Conservation (phyloP, 139 green algal species). For the Micractinium sp. region DNA sequence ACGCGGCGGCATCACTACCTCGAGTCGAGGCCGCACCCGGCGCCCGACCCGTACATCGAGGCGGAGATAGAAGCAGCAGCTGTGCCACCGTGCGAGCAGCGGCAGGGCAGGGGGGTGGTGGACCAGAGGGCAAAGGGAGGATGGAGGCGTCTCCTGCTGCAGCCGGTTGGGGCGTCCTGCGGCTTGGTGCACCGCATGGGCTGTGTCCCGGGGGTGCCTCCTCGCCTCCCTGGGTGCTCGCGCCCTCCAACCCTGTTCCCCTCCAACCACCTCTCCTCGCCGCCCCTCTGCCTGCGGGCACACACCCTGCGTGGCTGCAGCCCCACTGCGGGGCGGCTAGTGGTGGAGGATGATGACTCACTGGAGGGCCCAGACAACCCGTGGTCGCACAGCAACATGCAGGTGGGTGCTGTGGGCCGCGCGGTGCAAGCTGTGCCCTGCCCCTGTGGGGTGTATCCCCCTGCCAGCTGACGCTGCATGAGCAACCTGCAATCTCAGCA, state of each 20-base stretch:
- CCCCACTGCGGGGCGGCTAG: not conserved
- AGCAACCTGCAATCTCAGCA: not conserved
- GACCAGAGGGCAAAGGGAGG: too few species aligned
- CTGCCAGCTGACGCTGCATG: not conserved
- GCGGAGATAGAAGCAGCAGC: constrained; percentile 10
- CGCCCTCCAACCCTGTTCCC: too few species aligned
- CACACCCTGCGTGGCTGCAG: not conserved
- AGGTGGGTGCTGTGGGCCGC: too few species aligned
- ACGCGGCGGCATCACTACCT: not conserved
- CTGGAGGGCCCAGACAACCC: constrained; percentile 1
- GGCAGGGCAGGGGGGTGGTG: too few species aligned
- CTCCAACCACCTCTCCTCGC: too few species aligned
- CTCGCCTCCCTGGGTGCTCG: too few species aligned
- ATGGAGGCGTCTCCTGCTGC: too few species aligned
- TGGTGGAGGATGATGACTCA: not conserved
- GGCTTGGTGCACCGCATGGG: too few species aligned
- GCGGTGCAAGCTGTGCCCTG: not conserved
- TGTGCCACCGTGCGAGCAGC: not conserved
- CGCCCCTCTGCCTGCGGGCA: too few species aligned
- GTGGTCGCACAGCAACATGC: not conserved
- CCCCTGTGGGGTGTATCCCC: not conserved
- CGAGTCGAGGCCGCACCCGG: not conserved
- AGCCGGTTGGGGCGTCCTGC: too few species aligned
- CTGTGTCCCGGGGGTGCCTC: too few species aligned
- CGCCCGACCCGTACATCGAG: not conserved